Evolutionary conservation across 345 rosid genomes (phyloP).

Genomic region (Ceriops tagal): DNA sequence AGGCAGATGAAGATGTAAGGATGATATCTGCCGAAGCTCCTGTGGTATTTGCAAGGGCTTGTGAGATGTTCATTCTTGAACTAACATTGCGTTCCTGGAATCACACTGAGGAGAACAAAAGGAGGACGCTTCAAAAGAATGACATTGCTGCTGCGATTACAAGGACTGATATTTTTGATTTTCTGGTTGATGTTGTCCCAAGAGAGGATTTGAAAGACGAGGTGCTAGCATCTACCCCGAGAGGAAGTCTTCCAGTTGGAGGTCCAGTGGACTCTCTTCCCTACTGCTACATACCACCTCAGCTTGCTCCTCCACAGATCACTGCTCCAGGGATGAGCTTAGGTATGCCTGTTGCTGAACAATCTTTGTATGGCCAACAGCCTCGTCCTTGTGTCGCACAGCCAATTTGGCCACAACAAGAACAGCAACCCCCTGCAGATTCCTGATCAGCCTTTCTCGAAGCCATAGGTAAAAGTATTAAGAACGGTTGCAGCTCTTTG

Average conservation of each 20-base stretch:
- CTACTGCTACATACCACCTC: conserved; percentile 29
- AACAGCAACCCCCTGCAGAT: conserved; percentile 26
- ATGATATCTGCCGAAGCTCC: conserved; percentile 47
- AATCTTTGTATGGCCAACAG: conserved; percentile 28
- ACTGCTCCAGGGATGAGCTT: conserved; percentile 17
- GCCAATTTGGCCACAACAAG: conserved; percentile 32
- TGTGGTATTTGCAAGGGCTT: conserved; percentile 37
- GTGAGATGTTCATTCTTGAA: conserved; percentile 44
- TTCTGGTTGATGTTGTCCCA: conserved; percentile 39
- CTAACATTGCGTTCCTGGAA: conserved; percentile 41
- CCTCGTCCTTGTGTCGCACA: conserved; percentile 23
- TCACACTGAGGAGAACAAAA: conserved; percentile 43
- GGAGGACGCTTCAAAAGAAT: conserved; percentile 42
- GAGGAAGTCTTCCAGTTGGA: conserved; percentile 29
- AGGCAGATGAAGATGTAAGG: conserved; percentile 43
- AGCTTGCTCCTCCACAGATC: conserved; percentile 30
- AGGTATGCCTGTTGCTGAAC: conserved; percentile 23
- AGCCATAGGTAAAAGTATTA: neutral
- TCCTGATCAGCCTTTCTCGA: conserved; percentile 7
- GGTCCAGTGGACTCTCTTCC: conserved; percentile 29
- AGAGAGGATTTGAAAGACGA: conserved; percentile 40
- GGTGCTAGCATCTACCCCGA: conserved; percentile 24
- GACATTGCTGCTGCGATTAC: conserved; percentile 40
- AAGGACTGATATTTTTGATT: conserved; percentile 38
- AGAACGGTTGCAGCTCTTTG: neutral